A percentile compares a stretch with the other conserved stretches of the same genome.
These are phyloP conservation scores for Corynespora cassiicola DNA, from an alignment of 2,329 filamentous ascomycete genomes.

Conservation along the genomic window DNA sequence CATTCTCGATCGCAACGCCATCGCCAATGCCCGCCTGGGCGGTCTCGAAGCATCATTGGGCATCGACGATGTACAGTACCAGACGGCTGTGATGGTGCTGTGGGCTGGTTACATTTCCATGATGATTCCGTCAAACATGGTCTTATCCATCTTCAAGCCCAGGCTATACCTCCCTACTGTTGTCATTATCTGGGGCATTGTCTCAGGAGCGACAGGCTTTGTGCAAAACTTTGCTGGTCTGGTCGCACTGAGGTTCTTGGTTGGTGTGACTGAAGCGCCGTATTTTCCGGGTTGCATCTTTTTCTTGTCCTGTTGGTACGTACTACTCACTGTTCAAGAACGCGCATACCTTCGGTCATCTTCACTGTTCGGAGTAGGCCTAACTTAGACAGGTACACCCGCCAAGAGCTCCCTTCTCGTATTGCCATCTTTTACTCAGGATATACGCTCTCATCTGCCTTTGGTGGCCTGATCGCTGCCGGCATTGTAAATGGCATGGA, in stretches of 20 bases:
- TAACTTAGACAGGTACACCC: no score
- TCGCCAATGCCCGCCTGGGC: constrained; percentile 32
- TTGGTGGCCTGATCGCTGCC: constrained; percentile 63
- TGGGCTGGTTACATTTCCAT: constrained; percentile 67
- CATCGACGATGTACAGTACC: constrained; percentile 34
- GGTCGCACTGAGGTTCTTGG: constrained; percentile 50
- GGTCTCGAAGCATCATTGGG: constrained; percentile 28
- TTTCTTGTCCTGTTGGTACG: constrained; percentile 31
- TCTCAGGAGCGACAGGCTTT: constrained; percentile 56
- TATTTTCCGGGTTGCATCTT: constrained; percentile 26
- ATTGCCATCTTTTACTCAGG: constrained; percentile 64
- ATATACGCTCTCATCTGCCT: constrained; percentile 59
- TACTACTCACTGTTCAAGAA: no score
- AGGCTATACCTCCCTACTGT: constrained; percentile 60
- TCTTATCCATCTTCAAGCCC: constrained; percentile 61
- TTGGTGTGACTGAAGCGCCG: constrained; percentile 37
- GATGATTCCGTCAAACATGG: constrained; percentile 67
- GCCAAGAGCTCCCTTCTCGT: constrained; percentile 56
- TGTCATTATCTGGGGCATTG: constrained; percentile 52
- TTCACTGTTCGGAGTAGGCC: no score
- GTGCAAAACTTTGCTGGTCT: constrained; percentile 51
- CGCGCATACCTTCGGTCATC: no score
- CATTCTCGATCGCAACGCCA: constrained; percentile 37
- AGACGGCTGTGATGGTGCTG: constrained; percentile 53
- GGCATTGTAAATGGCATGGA: constrained; percentile 50